Evolutionary conservation across 1,284 basidiomycete genomes (phyloP), one percentile per base, ranked within the genome.

Genomic region (Naganishia liquefaciens): DNA sequence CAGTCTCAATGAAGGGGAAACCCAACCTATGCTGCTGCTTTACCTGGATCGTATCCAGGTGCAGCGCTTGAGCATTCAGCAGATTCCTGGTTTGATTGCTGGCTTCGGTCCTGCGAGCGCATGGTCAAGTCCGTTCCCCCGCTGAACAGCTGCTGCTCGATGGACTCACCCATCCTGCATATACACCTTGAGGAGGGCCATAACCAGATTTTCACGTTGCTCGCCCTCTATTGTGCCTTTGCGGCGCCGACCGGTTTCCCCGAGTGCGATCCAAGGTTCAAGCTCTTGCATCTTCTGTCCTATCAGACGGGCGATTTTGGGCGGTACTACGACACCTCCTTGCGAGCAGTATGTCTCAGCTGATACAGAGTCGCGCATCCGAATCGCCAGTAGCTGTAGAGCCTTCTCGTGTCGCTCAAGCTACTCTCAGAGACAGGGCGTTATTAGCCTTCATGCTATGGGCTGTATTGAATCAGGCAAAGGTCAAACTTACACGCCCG

Each of bases 291-390:
- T 70, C 28, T 68, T 71, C 43, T 67, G 58, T 0, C 74, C 70
- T 33, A 84, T 79, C 0, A 79, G 68, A 30, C 82, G 79, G 0
- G 87, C 87, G 0, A 85, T 80, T 69, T 85, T 87, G 0, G 82
- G 78, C 0, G 87, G 82, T 0, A 93, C 78, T 28, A 94, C 83
- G 53, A 86, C 83, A 39, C 90, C 87, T 30, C 86, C 84, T 52
- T 90, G 83, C 11, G 87, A 83, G 74, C 90, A 90, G 77, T 92
- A 93, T 1, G 86, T 84, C 75, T 93, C 90, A 0, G 91, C 90
- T 0, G 89, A 88, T 0, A 84, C 79, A 0, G 85, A 81, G 75
- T 95, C 92, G 44, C 84, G 83, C 3, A 94, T 79, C 25, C 85
- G 84, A 68, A 86, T 82, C 1, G 88, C 87, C 9, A 96, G 84